Evolutionary conservation across 225 moss, liverwort and hornwort genomes (phyloP).

Genomic region (Bryum argenteum): DNA sequence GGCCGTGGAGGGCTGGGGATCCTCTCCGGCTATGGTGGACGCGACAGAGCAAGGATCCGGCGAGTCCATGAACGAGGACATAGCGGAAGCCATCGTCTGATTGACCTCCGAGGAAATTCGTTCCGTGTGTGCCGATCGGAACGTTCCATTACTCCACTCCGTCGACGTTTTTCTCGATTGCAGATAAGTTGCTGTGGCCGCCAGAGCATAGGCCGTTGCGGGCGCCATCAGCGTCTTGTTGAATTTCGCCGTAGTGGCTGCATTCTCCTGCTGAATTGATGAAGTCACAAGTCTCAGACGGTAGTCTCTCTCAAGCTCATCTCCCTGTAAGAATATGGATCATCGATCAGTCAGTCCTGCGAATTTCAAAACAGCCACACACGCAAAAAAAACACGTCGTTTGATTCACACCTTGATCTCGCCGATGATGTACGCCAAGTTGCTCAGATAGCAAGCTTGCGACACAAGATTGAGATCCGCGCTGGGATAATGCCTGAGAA

Average conservation of each 20-base stretch:
- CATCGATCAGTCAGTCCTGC: neutral
- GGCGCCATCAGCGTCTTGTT: slow-evolving; percentile 46
- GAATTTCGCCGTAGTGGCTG: slow-evolving; percentile 33
- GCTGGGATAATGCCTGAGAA: slow-evolving; percentile 35
- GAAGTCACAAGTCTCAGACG: slow-evolving; percentile 46
- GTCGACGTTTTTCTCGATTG: slow-evolving; percentile 38
- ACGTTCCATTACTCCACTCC: slow-evolving; percentile 22
- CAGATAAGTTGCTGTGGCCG: slow-evolving; percentile 53
- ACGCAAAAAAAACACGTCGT: too few species aligned
- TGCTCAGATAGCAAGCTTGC: slow-evolving; percentile 60
- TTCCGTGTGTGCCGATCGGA: neutral
- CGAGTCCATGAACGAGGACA: slow-evolving; percentile 55
- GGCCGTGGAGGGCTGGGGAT: slow-evolving; percentile 40
- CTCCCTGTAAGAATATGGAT: slow-evolving; percentile 33
- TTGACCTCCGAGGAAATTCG: slow-evolving; percentile 29
- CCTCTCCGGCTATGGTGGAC: slow-evolving; percentile 45
- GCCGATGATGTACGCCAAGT: slow-evolving; percentile 49
- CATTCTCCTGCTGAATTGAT: slow-evolving; percentile 49
- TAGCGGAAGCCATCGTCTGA: slow-evolving; percentile 37
- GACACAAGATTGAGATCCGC: slow-evolving; percentile 37
- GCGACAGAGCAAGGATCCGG: slow-evolving; percentile 53
- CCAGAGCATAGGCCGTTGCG: slow-evolving; percentile 51
- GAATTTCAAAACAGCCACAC: too few species aligned
- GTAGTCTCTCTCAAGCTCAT: slow-evolving; percentile 45
- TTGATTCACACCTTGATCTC: slow-evolving; percentile 41